Evolutionary conservation across 805 yeast species (phyloP), one percentile per base, ranked within the genome.

Genomic region (Metschnikowia anglica): DNA sequence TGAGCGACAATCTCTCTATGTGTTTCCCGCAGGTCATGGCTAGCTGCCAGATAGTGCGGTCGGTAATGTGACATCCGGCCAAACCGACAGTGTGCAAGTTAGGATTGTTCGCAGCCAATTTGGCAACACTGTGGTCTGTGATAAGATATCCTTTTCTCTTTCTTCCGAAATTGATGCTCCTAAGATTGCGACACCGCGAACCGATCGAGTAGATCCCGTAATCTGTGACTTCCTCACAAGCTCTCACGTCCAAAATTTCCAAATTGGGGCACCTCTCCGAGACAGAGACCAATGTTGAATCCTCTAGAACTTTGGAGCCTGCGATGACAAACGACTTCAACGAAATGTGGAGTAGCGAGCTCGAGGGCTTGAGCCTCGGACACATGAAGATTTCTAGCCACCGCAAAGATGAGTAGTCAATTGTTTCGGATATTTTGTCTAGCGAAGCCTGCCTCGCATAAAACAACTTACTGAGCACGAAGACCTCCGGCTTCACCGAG

Each of bases 321-420:
- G 97, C 90, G 4, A 90, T 65, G 1, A 80, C 73, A 28, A 85
- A 57, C 41, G 72, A 71, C 48, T 65, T 62, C 33, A 72, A 55
- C 7, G 56, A 51, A 3, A 42, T 30, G n/a, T 43, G 44, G 36
- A 69, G 60, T 21, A 71, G 53, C 12, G 60, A 56, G 13, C 42
- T 11, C 3, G 70, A 66, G 3, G 96, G 96, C 6, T 74, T 55
- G 23, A 86, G 58, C 34, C 72, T 73, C 5, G 96, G 91, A 58
- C 96, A 88, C 56, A 90, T 84, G 63, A 85, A 88, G 53, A 88
- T 72, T 60, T 89, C 96, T 23, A 89, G 66, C 85, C 85, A 80
- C 51, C 73, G 70, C 33, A 88, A 59, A 32, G 72, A 65, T 2
- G 74, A 68, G 28, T 81, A 79, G 23, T 75, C 60, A 4, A 73